Evolutionary conservation across 2,329 filamentous ascomycete genomes (phyloP), one percentile per base, ranked within the genome.

Genomic region (Paradendryphiella salina): DNA sequence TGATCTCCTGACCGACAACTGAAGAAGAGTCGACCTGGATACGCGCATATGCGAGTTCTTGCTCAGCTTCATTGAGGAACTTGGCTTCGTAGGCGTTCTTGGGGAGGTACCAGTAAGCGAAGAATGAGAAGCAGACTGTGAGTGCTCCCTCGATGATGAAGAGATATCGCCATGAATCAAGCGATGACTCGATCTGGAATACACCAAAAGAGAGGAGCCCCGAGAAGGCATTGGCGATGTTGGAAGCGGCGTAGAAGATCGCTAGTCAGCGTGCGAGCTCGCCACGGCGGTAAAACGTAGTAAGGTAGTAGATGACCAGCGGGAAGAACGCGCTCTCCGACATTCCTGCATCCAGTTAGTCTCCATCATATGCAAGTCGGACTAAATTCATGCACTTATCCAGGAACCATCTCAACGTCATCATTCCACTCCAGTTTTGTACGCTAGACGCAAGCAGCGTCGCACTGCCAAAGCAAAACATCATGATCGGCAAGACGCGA

Each of bases 21-120:
- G 86, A 83, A 2, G 86, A 90, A 5, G 83, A 87, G 67, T 93
- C 89, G 43, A 89, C 80, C 56, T 87, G 85, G 56, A 91, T 88
- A n/a, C 88, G 85, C 63, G 85, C 82, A 63, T 84, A 86, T 3
- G 88, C 88, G 0, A 91, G 79, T 7, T 78, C 76, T 63, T 84
- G 86, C 67, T 92, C 86, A 1, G 85, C 82, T 2, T 81, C 77
- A 49, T 72, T 84, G 15, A 91, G 77, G 63, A 91, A 91, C 1
- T 70, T 77, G 1, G 87, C 87, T 56, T 85, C 79, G 29, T 82
- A 78, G 0, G 86, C 85, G 38, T 80, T 85, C 46, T 73, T 77
- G 0, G 88, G 88, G 1, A 92, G 79, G 61, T 88, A 89, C 73
- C 81, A 85, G 70, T 80, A 88, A 0, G 86, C 85, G 60, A 90